Conservation (phyloP, 257 asterid genomes). For the Solanum etuberosum region DNA sequence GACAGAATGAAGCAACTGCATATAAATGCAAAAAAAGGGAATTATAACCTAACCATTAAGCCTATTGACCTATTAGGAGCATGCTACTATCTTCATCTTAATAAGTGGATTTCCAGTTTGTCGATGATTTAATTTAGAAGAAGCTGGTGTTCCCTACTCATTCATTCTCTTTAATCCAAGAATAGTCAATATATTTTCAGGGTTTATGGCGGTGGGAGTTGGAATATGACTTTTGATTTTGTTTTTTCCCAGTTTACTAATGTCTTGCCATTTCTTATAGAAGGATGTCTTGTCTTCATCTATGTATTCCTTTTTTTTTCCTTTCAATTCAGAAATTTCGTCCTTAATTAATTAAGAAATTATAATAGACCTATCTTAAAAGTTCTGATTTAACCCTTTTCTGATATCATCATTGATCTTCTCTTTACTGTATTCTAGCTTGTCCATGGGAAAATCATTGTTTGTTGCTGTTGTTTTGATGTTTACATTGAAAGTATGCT, state of each 20-base stretch:
- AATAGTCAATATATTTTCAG: neutral
- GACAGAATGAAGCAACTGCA: neutral
- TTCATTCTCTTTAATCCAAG: neutral
- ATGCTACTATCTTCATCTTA: neutral
- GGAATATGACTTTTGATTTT: neutral
- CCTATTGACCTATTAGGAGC: neutral
- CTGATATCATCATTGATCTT: neutral
- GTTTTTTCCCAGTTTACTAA: neutral
- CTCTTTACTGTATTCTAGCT: neutral
- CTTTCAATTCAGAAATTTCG: neutral
- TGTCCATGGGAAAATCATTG: neutral
- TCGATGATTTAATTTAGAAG: neutral
- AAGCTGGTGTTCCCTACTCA: neutral
- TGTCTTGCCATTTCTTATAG: neutral
- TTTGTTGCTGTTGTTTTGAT: neutral
- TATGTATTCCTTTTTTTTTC: neutral
- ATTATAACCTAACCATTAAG: neutral
- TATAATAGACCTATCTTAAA: neutral
- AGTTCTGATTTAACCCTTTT: neutral
- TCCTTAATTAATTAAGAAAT: neutral
- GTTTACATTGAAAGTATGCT: neutral
- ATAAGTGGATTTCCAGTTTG: neutral
- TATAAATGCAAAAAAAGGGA: neutral
- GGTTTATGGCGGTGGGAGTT: neutral
- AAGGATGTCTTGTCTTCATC: neutral